Base-by-base conservation (phyloP, 2,329 filamentous ascomycete genomes). In the Teratosphaeria destructans region DNA sequence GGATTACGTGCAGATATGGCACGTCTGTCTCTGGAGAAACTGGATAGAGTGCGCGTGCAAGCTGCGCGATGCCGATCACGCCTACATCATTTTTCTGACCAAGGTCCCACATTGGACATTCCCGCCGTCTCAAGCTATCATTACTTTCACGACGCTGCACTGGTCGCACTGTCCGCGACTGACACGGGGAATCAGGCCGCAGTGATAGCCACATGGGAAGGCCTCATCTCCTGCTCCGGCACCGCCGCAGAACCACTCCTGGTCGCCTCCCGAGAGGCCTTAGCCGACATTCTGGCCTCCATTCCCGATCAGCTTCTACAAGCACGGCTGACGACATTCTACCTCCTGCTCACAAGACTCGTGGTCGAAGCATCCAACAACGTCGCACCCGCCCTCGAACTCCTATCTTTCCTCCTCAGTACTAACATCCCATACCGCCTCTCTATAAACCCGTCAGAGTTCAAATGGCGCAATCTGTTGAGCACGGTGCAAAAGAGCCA, bases 21-120 rank as follows among this genome's bases (percentile, higher is more conserved):
- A 35, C 83, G 91, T 1, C 79, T 97, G 14, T 86, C 90, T 2
- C 83, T 89, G 0, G 94, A 99, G 74, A 96, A 95, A 71, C 80
- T 97, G 1, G 93, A 97, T 72, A 88, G 90, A 63, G 87, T 97
- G 19, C 85, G 94, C 27, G 77, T 83, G 0, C 81, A 84, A 63
- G 87, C 86, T 1, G 84, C 87, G 62, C 74, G 77, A 23, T 49
- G 43, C n/a, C 43, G 43, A 23, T 6, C 43, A 19, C n/a, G 43
- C n/a, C 43, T 49, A 5, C n/a, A 49, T 11, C 43, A 19, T 10
- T n/a, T 23, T 6, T 49, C 43, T n/a, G n/a, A 19, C 19, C 16
- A 49, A 16, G 16, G 19, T 19, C 12, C 34, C 4, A 52, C 60
- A 12, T 59, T 52, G 10, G 67, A 69, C 39, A 56, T 66, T 16